phyloP scores from a whole-genome alignment of 371 early-diverging fungal genomes.

The Smittium culicis region DNA sequence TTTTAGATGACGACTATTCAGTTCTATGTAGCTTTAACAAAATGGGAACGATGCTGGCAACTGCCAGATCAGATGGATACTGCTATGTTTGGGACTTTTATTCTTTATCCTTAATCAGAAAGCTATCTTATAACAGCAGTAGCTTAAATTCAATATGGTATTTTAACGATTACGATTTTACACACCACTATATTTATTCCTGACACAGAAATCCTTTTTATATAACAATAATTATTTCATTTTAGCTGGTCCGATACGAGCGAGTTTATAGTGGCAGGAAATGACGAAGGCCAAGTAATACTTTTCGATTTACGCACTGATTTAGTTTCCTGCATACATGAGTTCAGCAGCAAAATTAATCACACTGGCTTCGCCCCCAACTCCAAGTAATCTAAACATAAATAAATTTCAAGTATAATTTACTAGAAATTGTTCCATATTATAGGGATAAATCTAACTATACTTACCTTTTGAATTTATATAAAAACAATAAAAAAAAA shows the following conservation, averaged over 20 bases:
- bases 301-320: constrained; percentile 62
- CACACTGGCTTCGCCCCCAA: background rate
- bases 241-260: constrained; percentile 57
- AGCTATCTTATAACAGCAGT: constrained; percentile 54
- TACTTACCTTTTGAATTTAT: no score
- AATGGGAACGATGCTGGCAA: constrained; percentile 60
- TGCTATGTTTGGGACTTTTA: constrained; percentile 80
- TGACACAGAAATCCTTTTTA: background rate
- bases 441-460: no score
- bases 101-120: constrained; percentile 56
- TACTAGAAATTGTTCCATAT: no score
- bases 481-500: no score
- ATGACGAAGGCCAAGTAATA: constrained; percentile 69
- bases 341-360: background rate
- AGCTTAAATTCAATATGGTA: constrained; percentile 64
- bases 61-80: constrained; percentile 66
- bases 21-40: constrained; percentile 50
- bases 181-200: no score
- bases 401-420: no score
- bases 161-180: no score
- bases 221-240: background rate
- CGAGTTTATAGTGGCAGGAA: constrained; percentile 47
- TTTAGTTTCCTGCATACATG: background rate
- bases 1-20: constrained; percentile 57
- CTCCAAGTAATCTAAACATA: background rate